Base-by-base conservation (phyloP, 805 yeast genomes). In the Sugiyamaella chiloensis region DNA sequence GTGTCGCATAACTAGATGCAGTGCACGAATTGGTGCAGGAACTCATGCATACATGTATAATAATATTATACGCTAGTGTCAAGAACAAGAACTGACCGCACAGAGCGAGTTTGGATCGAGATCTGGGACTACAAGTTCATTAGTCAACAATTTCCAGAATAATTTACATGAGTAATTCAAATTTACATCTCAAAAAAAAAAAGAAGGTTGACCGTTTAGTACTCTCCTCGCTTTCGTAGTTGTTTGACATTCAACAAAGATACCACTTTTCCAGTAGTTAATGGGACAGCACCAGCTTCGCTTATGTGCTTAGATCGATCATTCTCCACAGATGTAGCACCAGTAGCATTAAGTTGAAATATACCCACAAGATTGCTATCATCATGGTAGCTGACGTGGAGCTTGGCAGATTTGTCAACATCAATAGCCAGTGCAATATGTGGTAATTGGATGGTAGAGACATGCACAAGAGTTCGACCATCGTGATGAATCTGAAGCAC, bases 211-310 rank as follows among this genome's bases (percentile, higher is more conserved):
- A n/a, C n/a, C n/a, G n/a, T n/a, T 27, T 51, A 71, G 51, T 66
- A 69, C 59, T 80, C 85, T 41, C 83, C 82, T 60, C 82, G 76
- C 63, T 81, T 81, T 56, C 84, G 74, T 59, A 81, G 71, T 16
- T 74, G 62, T 49, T 71, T 69, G 41, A 73, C 63, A 46, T 70
- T 65, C 58, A 78, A 78, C 57, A 81, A 69, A 14, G 81, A 78
- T 45, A 72, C 73, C 43, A 75, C 20, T 70, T 75, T 44, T 41
- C 66, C 65, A 8, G 63, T 60, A 39, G 68, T 64, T 11, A 58
- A 52, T 2, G 52, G 53, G 55, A 40, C 32, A 6, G 49, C 44
- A 3, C 19, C 24, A n/a, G 24, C 9, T 5, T 26, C 12, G 21
- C n/a, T 44, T 6, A 20, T 16, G 2, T n/a, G 8, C 11, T 12